phyloP scores from a whole-genome alignment of 2,329 filamentous ascomycete genomes.

The Seiridium unicorne region DNA sequence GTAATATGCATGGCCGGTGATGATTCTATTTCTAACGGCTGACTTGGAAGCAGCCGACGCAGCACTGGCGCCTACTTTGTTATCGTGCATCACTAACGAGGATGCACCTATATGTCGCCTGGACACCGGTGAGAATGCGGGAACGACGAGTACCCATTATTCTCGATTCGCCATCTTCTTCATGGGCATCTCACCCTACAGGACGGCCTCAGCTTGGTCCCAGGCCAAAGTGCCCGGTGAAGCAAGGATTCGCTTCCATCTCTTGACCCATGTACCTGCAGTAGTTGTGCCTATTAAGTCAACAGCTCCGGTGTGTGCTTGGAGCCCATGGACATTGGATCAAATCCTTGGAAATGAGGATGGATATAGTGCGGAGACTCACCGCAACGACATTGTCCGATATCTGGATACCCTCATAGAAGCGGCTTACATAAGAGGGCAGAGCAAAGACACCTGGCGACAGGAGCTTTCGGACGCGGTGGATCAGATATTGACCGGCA shows the following conservation, averaged over 20 bases:
- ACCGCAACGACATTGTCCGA: conserved; percentile 11
- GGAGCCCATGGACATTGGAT: conserved; percentile 17
- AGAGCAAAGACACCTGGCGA: conserved; percentile 10
- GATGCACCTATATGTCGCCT: conserved; percentile 15
- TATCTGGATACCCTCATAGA: conserved; percentile 14
- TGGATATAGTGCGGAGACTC: conserved; percentile 7
- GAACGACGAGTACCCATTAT: conserved; percentile 5
- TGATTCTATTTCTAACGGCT: background rate
- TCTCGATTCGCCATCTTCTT: conserved; percentile 14
- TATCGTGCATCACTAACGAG: conserved; percentile 11
- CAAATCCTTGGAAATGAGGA: conserved; percentile 13
- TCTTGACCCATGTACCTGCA: conserved; percentile 17
- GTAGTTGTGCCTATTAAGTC: conserved; percentile 15
- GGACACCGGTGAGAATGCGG: conserved; percentile 7
- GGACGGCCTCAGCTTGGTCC: conserved; percentile 16
- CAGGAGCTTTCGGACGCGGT: conserved; percentile 8
- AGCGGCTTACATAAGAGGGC: conserved; percentile 5
- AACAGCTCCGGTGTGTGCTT: conserved; percentile 14
- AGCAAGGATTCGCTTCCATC: conserved; percentile 14
- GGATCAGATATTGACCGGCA: conserved; percentile 11
- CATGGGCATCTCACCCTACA: conserved; percentile 17
- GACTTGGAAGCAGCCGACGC: conserved; percentile 3
- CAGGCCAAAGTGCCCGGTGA: conserved; percentile 17
- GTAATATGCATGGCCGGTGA: background rate
- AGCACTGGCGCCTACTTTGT: conserved; percentile 14